A percentile compares a stretch with the other conserved stretches of the same genome.
Evolutionary conservation across 192 early-diverging fungal species (phyloP).

Genomic region (Rhizophlyctis rosea): DNA sequence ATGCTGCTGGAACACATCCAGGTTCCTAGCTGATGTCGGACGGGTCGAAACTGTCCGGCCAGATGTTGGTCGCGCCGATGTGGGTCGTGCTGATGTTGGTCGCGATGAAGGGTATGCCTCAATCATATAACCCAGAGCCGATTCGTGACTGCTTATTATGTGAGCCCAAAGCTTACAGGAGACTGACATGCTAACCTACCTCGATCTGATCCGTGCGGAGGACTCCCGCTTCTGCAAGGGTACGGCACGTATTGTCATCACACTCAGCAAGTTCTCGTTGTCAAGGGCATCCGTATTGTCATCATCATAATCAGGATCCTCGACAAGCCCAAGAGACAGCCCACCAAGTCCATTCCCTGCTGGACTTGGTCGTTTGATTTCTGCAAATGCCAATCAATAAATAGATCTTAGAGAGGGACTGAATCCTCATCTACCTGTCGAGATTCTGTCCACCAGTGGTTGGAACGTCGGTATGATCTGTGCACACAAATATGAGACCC

Average conservation of each 20-base stretch:
- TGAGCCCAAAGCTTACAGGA: neutral
- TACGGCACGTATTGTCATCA: conserved; percentile 42
- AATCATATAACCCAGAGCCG: neutral
- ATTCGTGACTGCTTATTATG: conserved; percentile 6
- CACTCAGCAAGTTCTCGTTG: conserved; percentile 34
- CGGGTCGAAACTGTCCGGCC: conserved; percentile 13
- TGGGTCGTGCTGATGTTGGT: conserved; percentile 27
- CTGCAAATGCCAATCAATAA: neutral
- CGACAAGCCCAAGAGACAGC: neutral
- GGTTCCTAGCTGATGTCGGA: conserved; percentile 19
- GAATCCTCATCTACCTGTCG: conserved; percentile 24
- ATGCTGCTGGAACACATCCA: conserved; percentile 5
- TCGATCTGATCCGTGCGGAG: conserved; percentile 33
- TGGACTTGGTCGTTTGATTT: neutral
- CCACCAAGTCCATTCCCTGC: neutral
- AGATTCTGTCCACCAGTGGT: conserved; percentile 16
- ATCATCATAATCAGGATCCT: conserved; percentile 10
- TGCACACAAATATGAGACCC: no score
- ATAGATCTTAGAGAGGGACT: neutral
- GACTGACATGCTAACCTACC: conserved; percentile 12
- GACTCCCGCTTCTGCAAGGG: conserved; percentile 41
- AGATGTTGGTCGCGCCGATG: conserved; percentile 32
- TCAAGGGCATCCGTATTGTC: conserved; percentile 13
- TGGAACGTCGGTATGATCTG: conserved; percentile 35
- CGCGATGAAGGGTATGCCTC: conserved; percentile 13